phyloP scores from a whole-genome alignment of 208 protist species.

The Trypanosoma rangeli region DNA sequence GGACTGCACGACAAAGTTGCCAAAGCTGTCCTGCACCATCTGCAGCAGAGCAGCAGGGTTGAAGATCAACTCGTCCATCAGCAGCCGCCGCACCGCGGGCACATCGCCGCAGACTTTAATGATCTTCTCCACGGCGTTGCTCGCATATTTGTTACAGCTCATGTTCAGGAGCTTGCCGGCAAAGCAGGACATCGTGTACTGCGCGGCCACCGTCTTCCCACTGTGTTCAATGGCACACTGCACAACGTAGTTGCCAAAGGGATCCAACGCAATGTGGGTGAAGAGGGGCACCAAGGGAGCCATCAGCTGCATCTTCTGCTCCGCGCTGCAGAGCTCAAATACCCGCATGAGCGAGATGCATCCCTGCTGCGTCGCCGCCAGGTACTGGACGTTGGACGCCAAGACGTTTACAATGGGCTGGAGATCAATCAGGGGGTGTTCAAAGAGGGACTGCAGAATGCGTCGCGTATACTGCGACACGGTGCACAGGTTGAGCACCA shows the following conservation, averaged over 20 bases:
- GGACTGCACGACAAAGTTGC: constrained; percentile 88
- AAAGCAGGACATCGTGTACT: constrained; percentile 64
- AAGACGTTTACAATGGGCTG: constrained; percentile 60
- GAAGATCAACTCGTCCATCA: constrained; percentile 86
- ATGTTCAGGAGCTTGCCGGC: constrained; percentile 60
- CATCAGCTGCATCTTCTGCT: constrained; percentile 62
- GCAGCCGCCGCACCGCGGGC: constrained; percentile 53
- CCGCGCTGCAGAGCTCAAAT: constrained; percentile 62
- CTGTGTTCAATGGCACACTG: constrained; percentile 86
- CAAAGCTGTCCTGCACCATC: constrained; percentile 73
- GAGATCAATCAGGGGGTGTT: constrained; percentile 62
- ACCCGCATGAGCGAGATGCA: constrained; percentile 89
- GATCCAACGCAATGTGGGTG: constrained; percentile 66
- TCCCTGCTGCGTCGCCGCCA: constrained; percentile 83
- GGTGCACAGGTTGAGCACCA: constrained; percentile 80
- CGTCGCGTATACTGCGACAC: constrained; percentile 79
- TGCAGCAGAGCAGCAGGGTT: constrained; percentile 76
- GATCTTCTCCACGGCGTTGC: constrained; percentile 87
- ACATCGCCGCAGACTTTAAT: constrained; percentile 60
- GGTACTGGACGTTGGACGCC: constrained; percentile 66
- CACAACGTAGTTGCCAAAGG: constrained; percentile 90
- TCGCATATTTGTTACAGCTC: constrained; percentile 83
- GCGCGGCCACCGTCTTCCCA: constrained; percentile 47
- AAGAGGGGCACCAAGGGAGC: constrained; percentile 61
- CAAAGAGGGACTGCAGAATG: constrained; percentile 73